Evolutionary conservation across 2,329 filamentous ascomycete species (phyloP).

Genomic region (Aciculosporium take): DNA sequence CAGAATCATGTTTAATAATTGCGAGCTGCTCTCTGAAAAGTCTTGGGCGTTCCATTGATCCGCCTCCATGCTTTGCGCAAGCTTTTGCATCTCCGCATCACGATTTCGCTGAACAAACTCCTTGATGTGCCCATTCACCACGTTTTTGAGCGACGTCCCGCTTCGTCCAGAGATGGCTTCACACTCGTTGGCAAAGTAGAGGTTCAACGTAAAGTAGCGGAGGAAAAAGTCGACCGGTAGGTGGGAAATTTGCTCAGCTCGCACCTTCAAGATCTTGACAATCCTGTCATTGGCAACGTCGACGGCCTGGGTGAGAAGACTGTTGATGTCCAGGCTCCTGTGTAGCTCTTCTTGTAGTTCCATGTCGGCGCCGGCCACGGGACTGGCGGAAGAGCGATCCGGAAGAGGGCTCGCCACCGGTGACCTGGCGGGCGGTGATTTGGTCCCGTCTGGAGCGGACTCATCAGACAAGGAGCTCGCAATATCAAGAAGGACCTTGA

Average conservation of each 20-base stretch:
- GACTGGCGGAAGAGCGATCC: constrained; percentile 15
- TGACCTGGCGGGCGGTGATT: constrained; percentile 35
- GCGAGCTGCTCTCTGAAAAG: constrained; percentile 48
- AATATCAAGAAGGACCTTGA: constrained; percentile 88
- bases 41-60: constrained; percentile 71
- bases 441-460: constrained; percentile 24
- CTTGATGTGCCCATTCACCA: constrained; percentile 70
- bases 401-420: constrained; percentile 37
- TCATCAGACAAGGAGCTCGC: constrained; percentile 55
- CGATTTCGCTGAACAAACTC: constrained; percentile 62
- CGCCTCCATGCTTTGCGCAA: constrained; percentile 63
- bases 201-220: constrained; percentile 68
- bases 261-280: constrained; percentile 61
- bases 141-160: constrained; percentile 59
- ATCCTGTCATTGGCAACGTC: constrained; percentile 69
- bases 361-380: constrained; percentile 16
- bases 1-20: constrained; percentile 49
- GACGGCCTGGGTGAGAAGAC: constrained; percentile 64
- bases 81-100: constrained; percentile 57
- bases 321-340: constrained; percentile 61
- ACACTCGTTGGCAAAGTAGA: constrained; percentile 75
- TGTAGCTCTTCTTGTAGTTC: constrained; percentile 62
- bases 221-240: constrained; percentile 58
- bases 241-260: constrained; percentile 56
- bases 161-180: constrained; percentile 71